phyloP scores from a whole-genome alignment of 2,329 filamentous ascomycete species.

The Botrytis porri region DNA sequence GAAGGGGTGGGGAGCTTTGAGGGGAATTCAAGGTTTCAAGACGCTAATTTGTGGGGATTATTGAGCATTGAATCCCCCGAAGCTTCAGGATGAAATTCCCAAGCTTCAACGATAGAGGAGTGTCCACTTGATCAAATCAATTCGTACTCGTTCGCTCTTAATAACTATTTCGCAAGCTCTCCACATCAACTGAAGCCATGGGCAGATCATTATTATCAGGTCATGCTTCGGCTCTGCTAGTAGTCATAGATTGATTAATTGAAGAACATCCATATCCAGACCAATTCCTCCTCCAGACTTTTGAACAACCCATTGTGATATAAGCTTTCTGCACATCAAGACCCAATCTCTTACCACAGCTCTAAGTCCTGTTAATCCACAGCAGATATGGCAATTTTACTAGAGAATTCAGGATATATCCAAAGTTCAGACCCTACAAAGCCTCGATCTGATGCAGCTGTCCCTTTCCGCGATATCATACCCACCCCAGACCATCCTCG shows the following conservation, averaged over 20 bases:
- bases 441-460: conserved; percentile 33
- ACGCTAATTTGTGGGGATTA: conserved; percentile 9
- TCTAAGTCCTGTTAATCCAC: neutral
- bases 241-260: conserved; percentile 2
- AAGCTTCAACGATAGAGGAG: conserved; percentile 3
- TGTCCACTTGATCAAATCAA: conserved; percentile 1
- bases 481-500: conserved; percentile 30
- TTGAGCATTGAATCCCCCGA: neutral
- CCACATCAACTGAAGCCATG: conserved; percentile 2
- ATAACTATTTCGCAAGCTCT: conserved; percentile 9
- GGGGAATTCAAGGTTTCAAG: neutral
- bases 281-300: neutral
- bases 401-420: conserved; percentile 32
- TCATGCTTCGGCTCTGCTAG: neutral
- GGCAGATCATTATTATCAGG: neutral
- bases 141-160: neutral
- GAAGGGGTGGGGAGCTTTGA: conserved; percentile 10
- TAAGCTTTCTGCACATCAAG: neutral
- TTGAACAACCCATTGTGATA: conserved; percentile 3
- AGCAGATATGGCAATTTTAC: conserved; percentile 29
- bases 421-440: conserved; percentile 31
- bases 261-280: conserved; percentile 9
- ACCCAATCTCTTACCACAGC: neutral
- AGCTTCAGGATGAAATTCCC: neutral
- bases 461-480: conserved; percentile 34